These are phyloP conservation scores for Cudoniella acicularis DNA, from an alignment of 495 filamentous ascomycete species.

Conservation along the genomic window DNA sequence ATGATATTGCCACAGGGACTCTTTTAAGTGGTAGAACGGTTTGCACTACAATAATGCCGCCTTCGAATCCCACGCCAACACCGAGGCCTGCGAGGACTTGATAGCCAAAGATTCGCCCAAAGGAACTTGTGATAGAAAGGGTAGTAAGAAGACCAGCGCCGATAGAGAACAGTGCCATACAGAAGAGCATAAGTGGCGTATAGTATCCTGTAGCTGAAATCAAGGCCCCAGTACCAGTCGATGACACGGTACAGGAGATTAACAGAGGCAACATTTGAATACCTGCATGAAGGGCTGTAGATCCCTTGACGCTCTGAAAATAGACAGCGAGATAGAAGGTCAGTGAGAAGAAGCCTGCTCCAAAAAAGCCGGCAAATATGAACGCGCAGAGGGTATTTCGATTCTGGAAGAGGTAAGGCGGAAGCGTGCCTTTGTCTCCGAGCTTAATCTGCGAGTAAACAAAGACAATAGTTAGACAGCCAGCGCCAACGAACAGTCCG, in stretches of 20 bases:
- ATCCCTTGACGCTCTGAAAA: conserved; percentile 82
- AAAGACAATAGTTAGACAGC: conserved; percentile 43
- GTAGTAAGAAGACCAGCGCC: conserved; percentile 70
- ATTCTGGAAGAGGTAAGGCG: conserved; percentile 52
- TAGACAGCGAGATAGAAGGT: conserved; percentile 79
- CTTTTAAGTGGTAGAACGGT: conserved; percentile 18
- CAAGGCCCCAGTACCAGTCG: conserved; percentile 43
- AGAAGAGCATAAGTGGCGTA: conserved; percentile 67
- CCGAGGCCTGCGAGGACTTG: conserved; percentile 21
- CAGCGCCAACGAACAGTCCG: conserved; percentile 46
- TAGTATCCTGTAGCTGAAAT: conserved; percentile 71
- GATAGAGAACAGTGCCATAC: conserved; percentile 56
- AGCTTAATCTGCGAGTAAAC: conserved; percentile 46
- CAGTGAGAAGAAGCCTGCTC: conserved; percentile 62
- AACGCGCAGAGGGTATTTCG: conserved; percentile 49
- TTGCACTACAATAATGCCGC: conserved; percentile 21
- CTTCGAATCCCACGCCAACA: conserved; percentile 21
- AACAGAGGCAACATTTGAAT: conserved; percentile 66
- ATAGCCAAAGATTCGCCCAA: conserved; percentile 71
- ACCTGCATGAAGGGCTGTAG: conserved; percentile 65
- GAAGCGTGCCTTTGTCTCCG: conserved; percentile 51
- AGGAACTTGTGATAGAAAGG: conserved; percentile 49
- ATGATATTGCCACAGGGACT: conserved; percentile 21
- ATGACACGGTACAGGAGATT: conserved; percentile 17
- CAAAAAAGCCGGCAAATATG: conserved; percentile 49